Percentiles rank a stretch among this genome's conserved stretches.
Evolutionary conservation across 495 filamentous ascomycete genomes (phyloP).

Genomic region (Friedmanniomyces simplex): DNA sequence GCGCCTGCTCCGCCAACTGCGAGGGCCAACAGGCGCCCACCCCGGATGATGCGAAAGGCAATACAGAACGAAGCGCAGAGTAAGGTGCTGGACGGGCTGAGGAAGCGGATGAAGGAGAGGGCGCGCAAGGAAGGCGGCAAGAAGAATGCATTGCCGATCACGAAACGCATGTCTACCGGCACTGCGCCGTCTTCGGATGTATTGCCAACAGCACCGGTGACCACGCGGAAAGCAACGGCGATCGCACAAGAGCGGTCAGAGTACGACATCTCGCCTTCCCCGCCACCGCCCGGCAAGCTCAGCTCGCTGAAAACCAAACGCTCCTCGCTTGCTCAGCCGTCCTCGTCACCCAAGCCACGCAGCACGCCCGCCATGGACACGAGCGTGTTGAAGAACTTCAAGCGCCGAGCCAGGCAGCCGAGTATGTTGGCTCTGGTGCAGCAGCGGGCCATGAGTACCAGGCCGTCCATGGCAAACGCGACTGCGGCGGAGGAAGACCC

Average conservation of each 20-base stretch:
- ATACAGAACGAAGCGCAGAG: constrained; percentile 8
- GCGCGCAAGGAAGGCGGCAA: constrained; percentile 5
- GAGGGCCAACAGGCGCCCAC: constrained; percentile 1
- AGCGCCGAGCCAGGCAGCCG: constrained; percentile 52
- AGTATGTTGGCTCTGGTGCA: constrained; percentile 59
- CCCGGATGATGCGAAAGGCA: constrained; percentile 8
- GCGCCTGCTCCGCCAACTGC: neutral
- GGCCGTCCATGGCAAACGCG: constrained; percentile 5
- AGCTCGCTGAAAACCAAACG: neutral
- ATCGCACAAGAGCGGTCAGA: constrained; percentile 5
- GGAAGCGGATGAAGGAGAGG: constrained; percentile 15
- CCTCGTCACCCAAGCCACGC: constrained; percentile 11
- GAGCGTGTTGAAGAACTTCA: constrained; percentile 50
- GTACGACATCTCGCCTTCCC: constrained; percentile 10
- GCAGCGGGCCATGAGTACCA: constrained; percentile 20
- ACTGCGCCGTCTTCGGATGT: constrained; percentile 1
- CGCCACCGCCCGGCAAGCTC: constrained; percentile 11
- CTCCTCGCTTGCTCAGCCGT: constrained; percentile 2
- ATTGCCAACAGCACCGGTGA: neutral
- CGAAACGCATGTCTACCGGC: neutral
- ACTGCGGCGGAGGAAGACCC: constrained; percentile 3
- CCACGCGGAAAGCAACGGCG: neutral
- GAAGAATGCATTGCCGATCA: neutral
- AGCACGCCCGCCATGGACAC: constrained; percentile 45
- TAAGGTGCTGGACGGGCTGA: constrained; percentile 7